A percentile compares a stretch with the other conserved stretches of the same genome.
phyloP scores from a whole-genome alignment of 2,329 filamentous ascomycete genomes.

The Trichoderma sp. region DNA sequence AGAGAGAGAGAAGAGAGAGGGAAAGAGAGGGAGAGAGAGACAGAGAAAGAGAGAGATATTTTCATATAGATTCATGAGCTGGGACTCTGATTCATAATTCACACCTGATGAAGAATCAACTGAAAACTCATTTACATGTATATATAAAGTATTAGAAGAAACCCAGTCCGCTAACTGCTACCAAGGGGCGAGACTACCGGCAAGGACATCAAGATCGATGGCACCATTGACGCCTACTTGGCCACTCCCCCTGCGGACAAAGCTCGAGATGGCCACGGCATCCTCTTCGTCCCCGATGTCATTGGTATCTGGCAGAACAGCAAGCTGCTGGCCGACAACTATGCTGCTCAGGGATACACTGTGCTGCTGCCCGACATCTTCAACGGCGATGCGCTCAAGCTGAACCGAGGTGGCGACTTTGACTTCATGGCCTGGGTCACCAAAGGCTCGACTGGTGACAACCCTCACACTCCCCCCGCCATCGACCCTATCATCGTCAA shows the following conservation, averaged over 20 bases:
- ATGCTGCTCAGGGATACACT: slow-evolving; percentile 33
- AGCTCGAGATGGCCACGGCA: slow-evolving; percentile 9
- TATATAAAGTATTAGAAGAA: neutral
- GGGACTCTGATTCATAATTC: neutral
- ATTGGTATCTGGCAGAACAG: slow-evolving; percentile 42
- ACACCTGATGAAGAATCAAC: neutral
- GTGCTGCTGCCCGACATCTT: slow-evolving; percentile 35
- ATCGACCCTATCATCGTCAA: slow-evolving; percentile 32
- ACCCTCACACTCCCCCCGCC: slow-evolving; percentile 34
- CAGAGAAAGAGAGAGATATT: neutral
- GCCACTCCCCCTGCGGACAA: slow-evolving; percentile 21
- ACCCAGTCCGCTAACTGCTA: neutral
- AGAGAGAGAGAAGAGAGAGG: neutral
- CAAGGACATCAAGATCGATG: slow-evolving; percentile 20
- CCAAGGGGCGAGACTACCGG: slow-evolving; percentile 15
- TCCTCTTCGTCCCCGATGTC: slow-evolving; percentile 20
- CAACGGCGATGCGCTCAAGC: slow-evolving; percentile 37
- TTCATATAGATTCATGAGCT: neutral
- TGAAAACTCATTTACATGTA: too few relatives aligned
- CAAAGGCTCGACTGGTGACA: slow-evolving; percentile 43
- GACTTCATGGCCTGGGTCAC: slow-evolving; percentile 32
- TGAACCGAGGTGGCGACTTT: slow-evolving; percentile 40
- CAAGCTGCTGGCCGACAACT: slow-evolving; percentile 37
- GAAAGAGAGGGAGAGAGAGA: neutral
- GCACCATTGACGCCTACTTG: slow-evolving; percentile 24